Evolutionary conservation across 768 basidiomycete species (phyloP), one percentile per base, ranked within the genome.

Genomic region (Rhodotorula diobovata): DNA sequence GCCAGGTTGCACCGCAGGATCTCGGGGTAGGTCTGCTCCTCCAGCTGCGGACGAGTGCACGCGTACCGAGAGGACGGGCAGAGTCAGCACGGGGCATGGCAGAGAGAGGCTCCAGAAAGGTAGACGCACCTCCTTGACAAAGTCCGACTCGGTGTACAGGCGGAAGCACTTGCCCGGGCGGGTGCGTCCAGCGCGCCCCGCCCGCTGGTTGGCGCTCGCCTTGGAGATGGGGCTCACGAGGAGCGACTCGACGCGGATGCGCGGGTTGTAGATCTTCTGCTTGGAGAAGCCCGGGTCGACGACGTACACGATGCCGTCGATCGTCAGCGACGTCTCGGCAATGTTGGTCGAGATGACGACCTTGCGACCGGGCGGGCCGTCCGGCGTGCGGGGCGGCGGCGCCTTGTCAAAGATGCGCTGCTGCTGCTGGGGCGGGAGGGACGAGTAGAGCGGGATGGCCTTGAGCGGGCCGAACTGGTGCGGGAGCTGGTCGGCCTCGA

Each of bases 301-400:
- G 67, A 97, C 95, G 77, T 98, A 99, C n/a, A 99, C 94, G 77
- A 99, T 97, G 32, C 95, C 95, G 76, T 99, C 95, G 68, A 99
- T 98, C 6, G 95, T 99, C 54, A 98, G 82, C 4, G 93, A 95
- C 4, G 95, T 98, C 81, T 99, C 95, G 7, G 96, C 96, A 68
- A 98, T 93, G 79, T 98, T 99, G 39, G 95, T 99, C 16, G 93
- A 91, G 1, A 99, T 84, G 43, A 99, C 90, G 55, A 98, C 86
- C 80, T 99, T 99, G 69, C 95, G 86, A 0, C 95, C 95, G 0
- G 89, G 88, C 0, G 92, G 89, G 2, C 92, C 89, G 61, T 83
- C 87, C 0, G 85, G 79, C 0, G 81, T 83, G 6, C 84, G 82
- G 0, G 92, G 79, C 9, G 83, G 75, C 15, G 95, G 95, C 2